Evolutionary conservation across 345 rosid genomes (phyloP), one percentile per base, ranked within the genome.

Genomic region (Dimocarpus longan): DNA sequence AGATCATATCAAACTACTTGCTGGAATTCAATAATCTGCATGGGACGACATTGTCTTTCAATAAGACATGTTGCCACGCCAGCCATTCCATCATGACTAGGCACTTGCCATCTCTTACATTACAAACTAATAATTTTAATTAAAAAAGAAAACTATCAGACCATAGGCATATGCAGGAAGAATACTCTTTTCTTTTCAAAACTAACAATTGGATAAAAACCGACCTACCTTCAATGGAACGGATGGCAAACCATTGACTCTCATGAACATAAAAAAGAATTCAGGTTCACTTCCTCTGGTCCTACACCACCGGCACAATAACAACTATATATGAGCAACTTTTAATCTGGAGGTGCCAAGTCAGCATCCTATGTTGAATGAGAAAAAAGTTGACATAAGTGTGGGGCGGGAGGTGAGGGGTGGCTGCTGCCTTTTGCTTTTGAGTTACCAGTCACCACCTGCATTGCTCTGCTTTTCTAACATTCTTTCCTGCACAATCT

Each of bases 401-500:
- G 73, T 76, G 89, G 82, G 78, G 78, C 73, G 70, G 64, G 74
- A 71, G 84, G 42, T 59, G 73, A 73, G 42, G 70, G 64, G 21
- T 66, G 68, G 80, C 78, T 19, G 70, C 50, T 22, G 28, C 70
- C 70, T 80, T 75, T 80, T 75, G 65, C 80, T 71, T 77, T 76
- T 39, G 77, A 76, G 74, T 71, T 83, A 77, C 56, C 80, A 32
- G 8, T 11, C 52, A 62, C 80, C 76, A 59, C 79, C 84, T 78
- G 74, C 76, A 43, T 79, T 72, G 52, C 12, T 80, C 78, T 80
- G 77, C 79, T 81, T 81, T 82, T 82, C 75, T 62, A 59, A 60
- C 46, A 73, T 80, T 70, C 79, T 28, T 68, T 76, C 66, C 10
- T 68, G 6, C 71, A 22, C 63, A 67, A 18, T 73, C 70, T 39